phyloP scores from a whole-genome alignment of 306 rosid genomes.

The Malus asiatica region DNA sequence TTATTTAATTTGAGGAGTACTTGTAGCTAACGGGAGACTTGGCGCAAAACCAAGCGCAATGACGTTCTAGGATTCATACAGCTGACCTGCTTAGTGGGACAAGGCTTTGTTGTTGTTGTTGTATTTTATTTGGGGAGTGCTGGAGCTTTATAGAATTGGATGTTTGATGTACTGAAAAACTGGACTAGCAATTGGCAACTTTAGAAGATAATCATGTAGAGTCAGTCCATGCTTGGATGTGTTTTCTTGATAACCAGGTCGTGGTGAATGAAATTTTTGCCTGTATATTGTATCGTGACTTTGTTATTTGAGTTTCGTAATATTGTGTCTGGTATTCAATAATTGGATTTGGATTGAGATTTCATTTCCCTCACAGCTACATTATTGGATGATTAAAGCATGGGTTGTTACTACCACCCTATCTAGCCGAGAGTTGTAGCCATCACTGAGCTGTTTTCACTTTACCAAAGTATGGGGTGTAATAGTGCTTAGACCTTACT shows the following conservation, averaged over 20 bases:
- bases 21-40: neutral
- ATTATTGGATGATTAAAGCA: too few species aligned
- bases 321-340: conserved; percentile 4
- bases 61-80: too few species aligned
- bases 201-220: neutral
- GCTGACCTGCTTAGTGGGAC: too few species aligned
- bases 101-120: too few species aligned
- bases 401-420: too few species aligned
- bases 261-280: neutral
- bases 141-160: neutral
- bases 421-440: too few species aligned
- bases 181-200: neutral
- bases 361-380: too few species aligned
- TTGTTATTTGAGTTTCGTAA: neutral
- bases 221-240: neutral
- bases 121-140: neutral
- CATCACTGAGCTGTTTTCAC: too few species aligned
- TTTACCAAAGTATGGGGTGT: too few species aligned
- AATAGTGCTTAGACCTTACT: too few species aligned
- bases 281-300: neutral
- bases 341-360: neutral
- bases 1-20: neutral
- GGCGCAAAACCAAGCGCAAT: too few species aligned
- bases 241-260: neutral
- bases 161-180: neutral